A percentile compares a stretch with the other conserved stretches of the same genome.
phyloP scores from a whole-genome alignment of 1,284 basidiomycete genomes.

The Testicularia cyperi region DNA sequence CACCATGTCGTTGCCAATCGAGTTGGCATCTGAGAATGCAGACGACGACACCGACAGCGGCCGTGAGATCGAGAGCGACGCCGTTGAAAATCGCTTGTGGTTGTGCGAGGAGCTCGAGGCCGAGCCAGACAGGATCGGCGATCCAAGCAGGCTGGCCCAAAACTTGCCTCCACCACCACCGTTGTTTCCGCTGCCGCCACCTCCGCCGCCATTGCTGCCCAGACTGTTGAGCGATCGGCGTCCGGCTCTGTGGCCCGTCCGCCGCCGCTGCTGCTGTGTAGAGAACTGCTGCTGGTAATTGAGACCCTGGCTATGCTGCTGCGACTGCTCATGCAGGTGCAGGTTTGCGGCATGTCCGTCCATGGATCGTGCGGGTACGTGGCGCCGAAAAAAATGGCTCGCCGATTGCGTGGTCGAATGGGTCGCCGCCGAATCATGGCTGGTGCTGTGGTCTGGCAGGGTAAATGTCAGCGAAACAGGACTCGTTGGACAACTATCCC shows the following conservation, averaged over 20 bases:
- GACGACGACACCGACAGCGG: slow-evolving; percentile 31
- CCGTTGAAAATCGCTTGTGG: slow-evolving; percentile 16
- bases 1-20: slow-evolving; percentile 5
- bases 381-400: too few relatives aligned
- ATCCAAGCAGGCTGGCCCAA: slow-evolving; percentile 24
- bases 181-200: too few relatives aligned
- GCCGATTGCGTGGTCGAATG: too few relatives aligned
- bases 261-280: too few relatives aligned
- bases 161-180: slow-evolving; percentile 4
- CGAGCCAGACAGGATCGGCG: slow-evolving; percentile 12
- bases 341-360: too few relatives aligned
- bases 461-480: not conserved
- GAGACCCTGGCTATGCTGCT: too few relatives aligned
- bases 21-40: slow-evolving; percentile 10
- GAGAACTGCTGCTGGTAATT: too few relatives aligned
- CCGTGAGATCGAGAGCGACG: slow-evolving; percentile 26
- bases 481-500: slow-evolving; percentile 5
- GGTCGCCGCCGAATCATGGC: not conserved
- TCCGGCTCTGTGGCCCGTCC: too few relatives aligned
- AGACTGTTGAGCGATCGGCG: slow-evolving; percentile 32
- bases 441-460: not conserved
- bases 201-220: slow-evolving; percentile 3
- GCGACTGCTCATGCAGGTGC: too few relatives aligned
- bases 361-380: too few relatives aligned
- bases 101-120: slow-evolving; percentile 7